These are phyloP conservation scores for Lipomyces japonicus DNA, from an alignment of 805 yeast species.

Conservation along the genomic window DNA sequence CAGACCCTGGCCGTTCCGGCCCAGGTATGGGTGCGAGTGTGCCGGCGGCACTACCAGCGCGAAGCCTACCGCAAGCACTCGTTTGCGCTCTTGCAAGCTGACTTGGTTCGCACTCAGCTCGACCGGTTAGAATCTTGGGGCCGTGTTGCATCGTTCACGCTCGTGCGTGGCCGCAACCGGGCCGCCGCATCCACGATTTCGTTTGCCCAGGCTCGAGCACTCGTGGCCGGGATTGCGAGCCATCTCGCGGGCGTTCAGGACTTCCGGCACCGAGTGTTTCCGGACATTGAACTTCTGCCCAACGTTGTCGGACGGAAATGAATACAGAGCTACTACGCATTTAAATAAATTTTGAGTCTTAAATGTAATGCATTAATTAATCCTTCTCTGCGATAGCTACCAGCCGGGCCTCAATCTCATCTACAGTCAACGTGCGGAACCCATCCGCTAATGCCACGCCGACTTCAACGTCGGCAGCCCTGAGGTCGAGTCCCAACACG, in stretches of 20 bases:
- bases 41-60: slow-evolving; percentile 27
- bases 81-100: slow-evolving; percentile 22
- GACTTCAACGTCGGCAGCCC: slow-evolving; percentile 88
- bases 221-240: slow-evolving; percentile 6
- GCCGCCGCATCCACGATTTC: slow-evolving; percentile 1
- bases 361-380: slow-evolving; percentile 1
- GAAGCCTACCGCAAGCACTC: slow-evolving; percentile 15
- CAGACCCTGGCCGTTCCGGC: slow-evolving; percentile 28
- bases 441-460: slow-evolving; percentile 60
- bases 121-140: slow-evolving; percentile 26
- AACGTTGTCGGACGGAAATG: background rate
- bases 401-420: slow-evolving; percentile 90
- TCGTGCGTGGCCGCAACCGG: slow-evolving; percentile 6
- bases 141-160: slow-evolving; percentile 12
- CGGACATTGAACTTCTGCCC: slow-evolving; percentile 21
- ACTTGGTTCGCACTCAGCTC: slow-evolving; percentile 20
- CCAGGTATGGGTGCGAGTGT: slow-evolving; percentile 19
- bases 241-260: slow-evolving; percentile 4
- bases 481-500: slow-evolving; percentile 85
- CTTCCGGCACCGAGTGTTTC: slow-evolving; percentile 7
- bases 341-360: background rate
- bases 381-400: slow-evolving; percentile 96
- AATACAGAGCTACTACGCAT: background rate
- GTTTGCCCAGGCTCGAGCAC: slow-evolving; percentile 9
- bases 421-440: slow-evolving; percentile 70